Base-by-base conservation (phyloP, 495 filamentous ascomycete genomes). In the Chaetomium cochliodes region DNA sequence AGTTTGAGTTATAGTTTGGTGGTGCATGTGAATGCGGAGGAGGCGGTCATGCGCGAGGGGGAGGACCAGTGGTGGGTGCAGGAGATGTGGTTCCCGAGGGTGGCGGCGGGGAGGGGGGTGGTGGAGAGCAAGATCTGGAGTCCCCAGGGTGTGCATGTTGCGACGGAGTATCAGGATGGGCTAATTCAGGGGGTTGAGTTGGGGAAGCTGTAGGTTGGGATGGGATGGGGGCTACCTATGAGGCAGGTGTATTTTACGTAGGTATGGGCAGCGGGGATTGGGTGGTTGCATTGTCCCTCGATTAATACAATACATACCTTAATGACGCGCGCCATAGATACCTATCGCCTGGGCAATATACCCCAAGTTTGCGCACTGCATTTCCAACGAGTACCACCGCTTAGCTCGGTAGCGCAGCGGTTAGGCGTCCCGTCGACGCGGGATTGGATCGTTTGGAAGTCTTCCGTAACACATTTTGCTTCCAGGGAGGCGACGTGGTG, bases 11-110 rank as follows among this genome's bases (percentile, higher is more conserved):
- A 89, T 60, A 82, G 78, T 11, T 84, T 90, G 44, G 80, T 88
- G 15, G 78, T 92, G 46, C 88, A 90, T 70, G 73, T 72, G 11
- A 74, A 88, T 56, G 70, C 73, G 12, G 70, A 74, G 16, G 71
- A 78, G 51, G 74, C 75, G 9, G 73, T 80, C n/a, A 79, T 82
- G 75, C 39, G 58, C 9, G 70, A 73, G 23, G 57, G 67, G 7
- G 81, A 80, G 6, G 81, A 80, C 49, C 83, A 81, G 53, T 91
- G 89, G 89, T 91, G 87, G 76, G 72, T 86, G 26, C 86, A 90
- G 74, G 89, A 92, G 74, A 80, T 80, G 5, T 83, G 81, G 74
- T 86, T 85, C 47, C 83, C 83, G 13, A 73, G 85, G 26, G 77
- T 81, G 6, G 83, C 76, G 18, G 78, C 80, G 12, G 88, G 86